Percentiles rank a stretch among this genome's conserved stretches.
phyloP scores from a whole-genome alignment of 2,329 filamentous ascomycete species.

The Helicocarpus griseus region DNA sequence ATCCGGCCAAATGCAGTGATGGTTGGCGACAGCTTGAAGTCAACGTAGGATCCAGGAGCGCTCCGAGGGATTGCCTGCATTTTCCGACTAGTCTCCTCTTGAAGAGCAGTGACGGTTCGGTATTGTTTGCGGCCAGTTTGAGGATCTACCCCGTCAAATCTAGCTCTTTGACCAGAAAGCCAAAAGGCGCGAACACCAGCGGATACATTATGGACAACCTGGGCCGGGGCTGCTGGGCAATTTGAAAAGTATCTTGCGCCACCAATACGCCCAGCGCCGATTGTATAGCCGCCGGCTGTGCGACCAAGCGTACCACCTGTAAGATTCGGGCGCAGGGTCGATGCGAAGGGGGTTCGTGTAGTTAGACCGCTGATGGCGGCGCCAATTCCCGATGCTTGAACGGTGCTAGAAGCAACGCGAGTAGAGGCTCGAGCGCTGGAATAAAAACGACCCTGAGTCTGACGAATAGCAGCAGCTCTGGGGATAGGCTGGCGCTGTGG shows the following conservation, averaged over 20 bases:
- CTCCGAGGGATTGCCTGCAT: slow-evolving; percentile 46
- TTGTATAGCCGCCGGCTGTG: slow-evolving; percentile 79
- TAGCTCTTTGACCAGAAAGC: slow-evolving; percentile 79
- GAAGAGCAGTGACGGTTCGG: slow-evolving; percentile 62
- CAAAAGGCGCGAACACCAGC: slow-evolving; percentile 85
- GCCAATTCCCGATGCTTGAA: slow-evolving; percentile 48
- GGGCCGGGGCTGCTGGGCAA: slow-evolving; percentile 70
- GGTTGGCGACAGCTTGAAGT: slow-evolving; percentile 80
- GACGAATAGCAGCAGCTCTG: slow-evolving; percentile 52
- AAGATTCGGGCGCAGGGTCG: slow-evolving; percentile 79
- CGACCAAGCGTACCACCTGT: slow-evolving; percentile 78
- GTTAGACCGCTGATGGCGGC: slow-evolving; percentile 53
- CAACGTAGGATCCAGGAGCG: slow-evolving; percentile 69
- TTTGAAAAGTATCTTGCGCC: slow-evolving; percentile 85
- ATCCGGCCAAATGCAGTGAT: slow-evolving; percentile 78
- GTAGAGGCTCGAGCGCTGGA: slow-evolving; percentile 42
- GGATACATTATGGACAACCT: slow-evolving; percentile 92
- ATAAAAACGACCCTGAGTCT: slow-evolving; percentile 55
- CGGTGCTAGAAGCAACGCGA: slow-evolving; percentile 42
- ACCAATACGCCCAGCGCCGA: slow-evolving; percentile 58
- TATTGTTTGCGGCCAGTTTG: slow-evolving; percentile 66
- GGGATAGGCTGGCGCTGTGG: slow-evolving; percentile 50
- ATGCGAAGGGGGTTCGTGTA: slow-evolving; percentile 74
- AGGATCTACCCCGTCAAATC: slow-evolving; percentile 68
- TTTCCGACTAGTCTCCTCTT: slow-evolving; percentile 62